phyloP scores from a whole-genome alignment of 192 early-diverging fungal genomes.

The Rhizophagus prolifer region DNA sequence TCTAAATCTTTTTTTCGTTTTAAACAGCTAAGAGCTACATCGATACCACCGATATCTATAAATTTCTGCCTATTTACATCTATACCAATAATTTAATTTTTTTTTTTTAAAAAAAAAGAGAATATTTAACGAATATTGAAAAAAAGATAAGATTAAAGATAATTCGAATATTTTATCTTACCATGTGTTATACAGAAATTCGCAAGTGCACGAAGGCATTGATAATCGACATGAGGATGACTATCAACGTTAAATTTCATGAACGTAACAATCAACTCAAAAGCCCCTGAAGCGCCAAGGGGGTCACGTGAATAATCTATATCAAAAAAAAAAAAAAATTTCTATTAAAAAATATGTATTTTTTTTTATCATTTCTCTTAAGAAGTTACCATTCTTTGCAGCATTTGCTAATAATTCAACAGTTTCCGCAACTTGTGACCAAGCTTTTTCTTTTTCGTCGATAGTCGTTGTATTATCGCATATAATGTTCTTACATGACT shows the following conservation, averaged over 20 bases:
- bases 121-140: neutral
- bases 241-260: slow-evolving; percentile 32
- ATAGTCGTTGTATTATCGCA: neutral
- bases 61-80: slow-evolving; percentile 49
- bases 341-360: neutral
- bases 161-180: slow-evolving; percentile 26
- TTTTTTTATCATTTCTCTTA: neutral
- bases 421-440: slow-evolving; percentile 34
- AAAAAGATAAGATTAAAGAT: neutral
- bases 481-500: slow-evolving; percentile 10
- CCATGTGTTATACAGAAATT: slow-evolving; percentile 58
- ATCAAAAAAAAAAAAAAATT: neutral
- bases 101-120: neutral
- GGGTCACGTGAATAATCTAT: slow-evolving; percentile 41
- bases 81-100: slow-evolving; percentile 23
- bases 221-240: slow-evolving; percentile 36
- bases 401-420: slow-evolving; percentile 40
- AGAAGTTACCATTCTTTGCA: slow-evolving; percentile 36
- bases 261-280: slow-evolving; percentile 40
- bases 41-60: slow-evolving; percentile 37
- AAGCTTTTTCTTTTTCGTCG: slow-evolving; percentile 1
- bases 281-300: slow-evolving; percentile 42
- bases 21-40: slow-evolving; percentile 33
- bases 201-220: slow-evolving; percentile 51
- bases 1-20: slow-evolving; percentile 33